These are phyloP conservation scores for Fraxinus pennsylvanica DNA, from an alignment of 257 asterid species.

Conservation along the genomic window DNA sequence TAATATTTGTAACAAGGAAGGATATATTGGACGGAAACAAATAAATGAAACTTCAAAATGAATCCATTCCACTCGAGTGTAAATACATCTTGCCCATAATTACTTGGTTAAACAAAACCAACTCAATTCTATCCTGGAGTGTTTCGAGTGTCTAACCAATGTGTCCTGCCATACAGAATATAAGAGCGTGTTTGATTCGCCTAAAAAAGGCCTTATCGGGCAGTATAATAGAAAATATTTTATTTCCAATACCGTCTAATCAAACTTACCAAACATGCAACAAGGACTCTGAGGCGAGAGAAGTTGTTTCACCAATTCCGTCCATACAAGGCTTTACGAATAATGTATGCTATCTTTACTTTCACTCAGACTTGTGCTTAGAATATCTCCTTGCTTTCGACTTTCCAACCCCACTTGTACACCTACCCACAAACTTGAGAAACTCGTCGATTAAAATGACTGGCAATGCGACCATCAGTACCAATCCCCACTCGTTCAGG, in stretches of 20 bases:
- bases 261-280: neutral
- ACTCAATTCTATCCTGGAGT: too few relatives aligned
- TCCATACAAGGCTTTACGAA: neutral
- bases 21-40: too few relatives aligned
- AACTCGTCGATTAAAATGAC: conserved; percentile 87
- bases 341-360: neutral
- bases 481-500: conserved; percentile 86
- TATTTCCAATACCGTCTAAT: neutral
- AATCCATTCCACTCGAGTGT: too few relatives aligned
- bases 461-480: conserved; percentile 76
- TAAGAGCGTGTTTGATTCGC: too few relatives aligned
- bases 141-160: too few relatives aligned
- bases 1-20: too few relatives aligned
- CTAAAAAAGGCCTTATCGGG: too few relatives aligned
- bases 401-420: conserved; percentile 48
- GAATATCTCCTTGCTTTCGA: conserved; percentile 30
- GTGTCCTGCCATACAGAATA: too few relatives aligned
- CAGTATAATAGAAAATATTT: too few relatives aligned
- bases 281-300: neutral
- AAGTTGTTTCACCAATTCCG: neutral
- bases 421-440: conserved; percentile 80
- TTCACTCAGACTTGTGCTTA: conserved; percentile 68
- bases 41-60: too few relatives aligned
- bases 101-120: too few relatives aligned
- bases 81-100: too few relatives aligned